Evolutionary conservation across 768 basidiomycete genomes (phyloP).

Genomic region (Rhizopogon salebrosus): DNA sequence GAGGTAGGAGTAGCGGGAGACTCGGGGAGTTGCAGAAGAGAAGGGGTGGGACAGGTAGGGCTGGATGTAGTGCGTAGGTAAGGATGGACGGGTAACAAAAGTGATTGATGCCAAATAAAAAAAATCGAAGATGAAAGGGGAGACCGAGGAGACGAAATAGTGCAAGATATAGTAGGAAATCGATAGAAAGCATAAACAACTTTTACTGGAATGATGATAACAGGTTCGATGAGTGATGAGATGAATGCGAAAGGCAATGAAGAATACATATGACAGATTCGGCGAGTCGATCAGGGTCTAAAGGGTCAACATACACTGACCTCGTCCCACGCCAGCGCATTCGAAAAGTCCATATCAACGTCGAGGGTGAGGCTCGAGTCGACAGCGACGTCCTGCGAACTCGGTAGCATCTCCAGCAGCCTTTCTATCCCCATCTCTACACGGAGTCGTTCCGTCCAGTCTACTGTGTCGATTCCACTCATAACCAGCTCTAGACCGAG

Average conservation of each 20-base stretch:
- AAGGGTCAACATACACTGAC: constrained; percentile 20
- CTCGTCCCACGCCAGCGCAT: constrained; percentile 23
- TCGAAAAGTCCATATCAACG: constrained; percentile 25
- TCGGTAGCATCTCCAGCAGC: constrained; percentile 50
- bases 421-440: constrained; percentile 58
- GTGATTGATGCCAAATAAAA: constrained; percentile 9
- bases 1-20: neutral
- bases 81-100: neutral
- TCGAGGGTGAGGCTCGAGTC: constrained; percentile 17
- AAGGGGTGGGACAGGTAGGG: constrained; percentile 13
- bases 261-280: constrained; percentile 5
- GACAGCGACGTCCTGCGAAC: constrained; percentile 22
- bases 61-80: neutral
- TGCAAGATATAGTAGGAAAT: constrained; percentile 23
- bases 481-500: constrained; percentile 14
- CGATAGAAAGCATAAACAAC: constrained; percentile 14
- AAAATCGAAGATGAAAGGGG: constrained; percentile 1
- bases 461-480: constrained; percentile 14
- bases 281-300: constrained; percentile 2
- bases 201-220: constrained; percentile 12
- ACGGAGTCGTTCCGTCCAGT: constrained; percentile 23
- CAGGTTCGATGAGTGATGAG: constrained; percentile 11
- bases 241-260: constrained; percentile 9
- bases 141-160: constrained; percentile 13
- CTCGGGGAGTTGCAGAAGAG: constrained; percentile 14